These are phyloP conservation scores for Rhodotorula diobovata DNA, from an alignment of 768 basidiomycete species.

Conservation along the genomic window DNA sequence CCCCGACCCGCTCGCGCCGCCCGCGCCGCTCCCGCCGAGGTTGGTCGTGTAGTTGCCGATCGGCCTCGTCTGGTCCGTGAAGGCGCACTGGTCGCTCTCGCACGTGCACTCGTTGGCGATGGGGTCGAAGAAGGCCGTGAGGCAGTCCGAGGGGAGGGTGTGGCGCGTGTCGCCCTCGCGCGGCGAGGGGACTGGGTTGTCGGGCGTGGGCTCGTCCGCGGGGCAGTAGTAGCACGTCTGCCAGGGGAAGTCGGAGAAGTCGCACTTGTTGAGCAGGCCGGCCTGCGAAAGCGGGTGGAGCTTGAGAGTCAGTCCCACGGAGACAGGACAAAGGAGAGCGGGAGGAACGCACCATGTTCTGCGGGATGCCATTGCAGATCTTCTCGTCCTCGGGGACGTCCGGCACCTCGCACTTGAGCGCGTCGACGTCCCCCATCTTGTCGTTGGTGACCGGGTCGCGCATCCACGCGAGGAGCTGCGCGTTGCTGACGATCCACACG, in stretches of 20 bases:
- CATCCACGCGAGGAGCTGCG: constrained; percentile 67
- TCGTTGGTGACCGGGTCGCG: constrained; percentile 62
- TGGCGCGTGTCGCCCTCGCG: constrained; percentile 48
- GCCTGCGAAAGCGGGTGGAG: constrained; percentile 45
- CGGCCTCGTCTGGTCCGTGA: constrained; percentile 53
- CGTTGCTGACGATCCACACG: constrained; percentile 50
- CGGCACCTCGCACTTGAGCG: constrained; percentile 64
- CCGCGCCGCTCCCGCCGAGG: constrained; percentile 12
- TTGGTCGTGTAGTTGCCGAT: constrained; percentile 32
- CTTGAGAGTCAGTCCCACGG: neutral
- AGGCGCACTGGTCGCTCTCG: constrained; percentile 57
- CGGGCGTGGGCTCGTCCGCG: constrained; percentile 53
- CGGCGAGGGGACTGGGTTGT: constrained; percentile 63
- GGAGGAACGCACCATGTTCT: constrained; percentile 53
- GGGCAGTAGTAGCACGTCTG: constrained; percentile 83
- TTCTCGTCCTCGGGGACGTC: constrained; percentile 56
- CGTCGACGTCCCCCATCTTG: constrained; percentile 55
- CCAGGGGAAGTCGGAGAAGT: constrained; percentile 72
- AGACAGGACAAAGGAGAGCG: neutral
- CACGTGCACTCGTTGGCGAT: constrained; percentile 64
- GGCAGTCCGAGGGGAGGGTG: constrained; percentile 58
- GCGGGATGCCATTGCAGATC: constrained; percentile 73
- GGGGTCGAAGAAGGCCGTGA: constrained; percentile 68
- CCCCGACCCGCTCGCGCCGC: neutral
- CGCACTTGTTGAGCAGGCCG: constrained; percentile 60